These are phyloP conservation scores for Darksidea phi DNA, from an alignment of 495 filamentous ascomycete genomes.

Conservation along the genomic window DNA sequence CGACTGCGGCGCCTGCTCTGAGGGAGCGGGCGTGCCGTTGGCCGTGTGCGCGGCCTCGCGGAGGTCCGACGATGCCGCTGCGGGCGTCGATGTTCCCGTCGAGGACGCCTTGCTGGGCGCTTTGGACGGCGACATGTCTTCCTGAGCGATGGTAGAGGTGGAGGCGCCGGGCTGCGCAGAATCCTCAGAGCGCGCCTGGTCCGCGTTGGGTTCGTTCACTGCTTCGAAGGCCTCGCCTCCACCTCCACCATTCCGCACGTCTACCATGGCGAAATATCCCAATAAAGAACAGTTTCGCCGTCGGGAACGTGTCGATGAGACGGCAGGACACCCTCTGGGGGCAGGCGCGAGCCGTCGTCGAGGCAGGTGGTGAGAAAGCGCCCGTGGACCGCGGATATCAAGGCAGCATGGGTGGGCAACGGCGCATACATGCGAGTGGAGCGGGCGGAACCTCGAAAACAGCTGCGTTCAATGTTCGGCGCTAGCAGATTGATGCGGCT, in stretches of 20 bases:
- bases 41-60: conserved; percentile 24
- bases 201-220: conserved; percentile 28
- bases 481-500: conserved; percentile 24
- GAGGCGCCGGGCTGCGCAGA: conserved; percentile 23
- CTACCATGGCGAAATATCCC: conserved; percentile 33
- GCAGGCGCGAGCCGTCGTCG: conserved; percentile 31
- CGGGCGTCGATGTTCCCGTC: conserved; percentile 30
- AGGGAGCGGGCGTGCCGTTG: conserved; percentile 16
- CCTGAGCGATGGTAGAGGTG: conserved; percentile 10
- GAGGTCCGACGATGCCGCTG: conserved; percentile 27
- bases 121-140: conserved; percentile 28
- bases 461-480: neutral
- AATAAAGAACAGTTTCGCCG: conserved; percentile 20
- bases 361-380: conserved; percentile 20
- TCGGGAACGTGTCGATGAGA: conserved; percentile 8
- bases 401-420: conserved; percentile 33
- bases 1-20: conserved; percentile 36
- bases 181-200: conserved; percentile 23
- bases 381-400: conserved; percentile 33
- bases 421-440: conserved; percentile 29
- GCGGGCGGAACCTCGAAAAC: conserved; percentile 16
- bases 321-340: conserved; percentile 12
- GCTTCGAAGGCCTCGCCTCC: conserved; percentile 32
- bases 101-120: conserved; percentile 29
- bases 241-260: conserved; percentile 37